Conservation (phyloP, 176 grass and related monocot species). For the Chloris gayana region DNA sequence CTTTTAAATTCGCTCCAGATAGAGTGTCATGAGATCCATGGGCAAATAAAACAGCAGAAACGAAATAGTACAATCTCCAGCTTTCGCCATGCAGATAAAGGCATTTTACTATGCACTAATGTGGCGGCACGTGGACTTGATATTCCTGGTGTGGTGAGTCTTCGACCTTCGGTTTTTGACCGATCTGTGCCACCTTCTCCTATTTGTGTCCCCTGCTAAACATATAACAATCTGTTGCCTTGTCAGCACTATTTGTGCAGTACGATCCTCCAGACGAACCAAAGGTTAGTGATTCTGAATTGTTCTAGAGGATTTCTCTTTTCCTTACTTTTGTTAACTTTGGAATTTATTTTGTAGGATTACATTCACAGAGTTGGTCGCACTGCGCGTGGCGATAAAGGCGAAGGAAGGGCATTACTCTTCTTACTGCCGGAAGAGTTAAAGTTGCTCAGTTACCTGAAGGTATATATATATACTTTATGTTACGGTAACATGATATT, state of each 20-base stretch:
- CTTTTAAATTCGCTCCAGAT: slow-evolving; percentile 76
- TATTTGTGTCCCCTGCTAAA: slow-evolving; percentile 24
- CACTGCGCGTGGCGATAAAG: slow-evolving; percentile 91
- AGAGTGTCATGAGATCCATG: slow-evolving; percentile 90
- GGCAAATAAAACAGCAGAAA: slow-evolving; percentile 94
- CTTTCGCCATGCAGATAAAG: slow-evolving; percentile 83
- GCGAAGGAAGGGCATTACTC: slow-evolving; percentile 76
- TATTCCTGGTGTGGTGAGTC: slow-evolving; percentile 90
- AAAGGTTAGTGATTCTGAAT: slow-evolving; percentile 53
- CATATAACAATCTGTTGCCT: background rate
- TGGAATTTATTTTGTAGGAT: slow-evolving; percentile 61
- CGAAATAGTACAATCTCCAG: slow-evolving; percentile 80
- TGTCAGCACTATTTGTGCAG: slow-evolving; percentile 88
- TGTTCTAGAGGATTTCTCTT: background rate
- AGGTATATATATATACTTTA: slow-evolving; percentile 40
- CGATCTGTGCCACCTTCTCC: background rate
- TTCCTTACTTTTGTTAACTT: slow-evolving; percentile 5
- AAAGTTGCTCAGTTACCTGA: slow-evolving; percentile 80
- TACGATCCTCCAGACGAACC: slow-evolving; percentile 98
- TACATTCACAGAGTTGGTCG: slow-evolving; percentile 97
- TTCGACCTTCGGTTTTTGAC: slow-evolving; percentile 10
- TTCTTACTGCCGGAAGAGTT: slow-evolving; percentile 89
- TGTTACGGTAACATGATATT: background rate
- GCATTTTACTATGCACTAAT: slow-evolving; percentile 90
- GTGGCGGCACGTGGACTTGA: slow-evolving; percentile 96